phyloP scores from a whole-genome alignment of 2,329 filamentous ascomycete species.

The Helicocarpus griseus region DNA sequence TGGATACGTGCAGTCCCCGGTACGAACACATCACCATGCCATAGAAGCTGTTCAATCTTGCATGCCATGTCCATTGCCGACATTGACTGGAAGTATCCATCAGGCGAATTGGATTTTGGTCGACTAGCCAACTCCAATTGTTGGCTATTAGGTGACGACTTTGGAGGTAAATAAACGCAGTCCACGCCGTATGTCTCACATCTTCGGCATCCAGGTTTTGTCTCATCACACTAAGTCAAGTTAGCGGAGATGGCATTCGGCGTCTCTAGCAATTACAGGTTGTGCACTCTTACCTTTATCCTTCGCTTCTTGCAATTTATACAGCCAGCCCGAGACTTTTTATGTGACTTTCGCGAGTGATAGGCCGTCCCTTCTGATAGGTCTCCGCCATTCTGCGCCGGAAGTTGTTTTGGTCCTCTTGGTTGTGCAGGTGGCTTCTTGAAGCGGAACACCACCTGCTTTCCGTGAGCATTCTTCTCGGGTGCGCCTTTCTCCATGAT shows the following conservation, averaged over 20 bases:
- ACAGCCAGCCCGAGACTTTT: slow-evolving; percentile 27
- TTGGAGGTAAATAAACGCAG: slow-evolving; percentile 18
- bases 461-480: too few species aligned
- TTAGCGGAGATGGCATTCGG: too few species aligned
- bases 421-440: slow-evolving; percentile 5
- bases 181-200: slow-evolving; percentile 22
- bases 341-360: slow-evolving; percentile 24
- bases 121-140: neutral
- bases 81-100: slow-evolving; percentile 2
- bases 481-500: neutral
- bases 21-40: slow-evolving; percentile 4
- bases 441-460: slow-evolving; percentile 14
- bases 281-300: slow-evolving; percentile 29
- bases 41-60: slow-evolving; percentile 17
- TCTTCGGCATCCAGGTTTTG: slow-evolving; percentile 22
- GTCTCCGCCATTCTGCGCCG: neutral
- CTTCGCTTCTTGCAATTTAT: slow-evolving; percentile 25
- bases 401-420: neutral
- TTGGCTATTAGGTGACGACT: neutral
- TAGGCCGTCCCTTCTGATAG: slow-evolving; percentile 13
- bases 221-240: slow-evolving; percentile 25
- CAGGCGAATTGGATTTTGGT: neutral
- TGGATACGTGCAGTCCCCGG: neutral
- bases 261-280: too few species aligned
- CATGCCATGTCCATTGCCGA: slow-evolving; percentile 8